Evolutionary conservation across 164 flowering plant genomes (phyloP).

Genomic region (Vitis vinifera): DNA sequence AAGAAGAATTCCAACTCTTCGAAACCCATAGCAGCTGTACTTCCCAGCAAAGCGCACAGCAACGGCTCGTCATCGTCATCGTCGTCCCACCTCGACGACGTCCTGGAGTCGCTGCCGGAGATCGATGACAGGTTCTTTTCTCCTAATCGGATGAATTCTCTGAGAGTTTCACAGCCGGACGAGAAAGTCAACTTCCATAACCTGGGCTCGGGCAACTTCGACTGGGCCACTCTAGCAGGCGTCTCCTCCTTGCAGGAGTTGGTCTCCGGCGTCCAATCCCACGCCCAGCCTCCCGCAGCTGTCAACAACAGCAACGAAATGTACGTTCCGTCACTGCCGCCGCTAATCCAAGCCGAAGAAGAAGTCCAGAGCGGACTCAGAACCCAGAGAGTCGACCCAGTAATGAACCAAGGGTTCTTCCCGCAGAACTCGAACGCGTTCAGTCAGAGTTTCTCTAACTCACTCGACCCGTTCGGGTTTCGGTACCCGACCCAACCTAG

Average conservation of each 20-base stretch:
- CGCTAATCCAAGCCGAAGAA: constrained; percentile 31
- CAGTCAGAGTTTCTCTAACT: constrained; percentile 16
- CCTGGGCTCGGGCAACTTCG: constrained; percentile 44
- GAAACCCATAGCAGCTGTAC: constrained; percentile 16
- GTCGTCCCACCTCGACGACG: constrained; percentile 62
- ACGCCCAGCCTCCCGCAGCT: constrained; percentile 14
- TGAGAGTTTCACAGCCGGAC: constrained; percentile 28
- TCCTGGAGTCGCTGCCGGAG: constrained; percentile 67
- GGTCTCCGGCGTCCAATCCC: constrained; percentile 14
- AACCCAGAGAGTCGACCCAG: constrained; percentile 22
- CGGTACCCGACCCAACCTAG: constrained; percentile 34
- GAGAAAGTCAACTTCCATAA: constrained; percentile 31
- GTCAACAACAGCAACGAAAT: constrained; percentile 16
- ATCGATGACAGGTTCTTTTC: constrained; percentile 48
- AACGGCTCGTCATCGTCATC: constrained; percentile 38
- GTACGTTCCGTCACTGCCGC: constrained; percentile 27
- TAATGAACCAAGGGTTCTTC: constrained; percentile 21
- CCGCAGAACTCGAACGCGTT: constrained; percentile 27
- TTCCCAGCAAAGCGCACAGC: constrained; percentile 42
- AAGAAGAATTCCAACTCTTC: constrained; percentile 60
- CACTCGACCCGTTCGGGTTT: constrained; percentile 38
- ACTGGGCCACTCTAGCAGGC: constrained; percentile 53
- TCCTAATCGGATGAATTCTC: constrained; percentile 52
- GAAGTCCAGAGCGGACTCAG: constrained; percentile 61
- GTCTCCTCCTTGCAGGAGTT: constrained; percentile 29